Evolutionary conservation across 2,329 filamentous ascomycete genomes (phyloP), one percentile per base, ranked within the genome.

Genomic region (Colletotrichum sp.): DNA sequence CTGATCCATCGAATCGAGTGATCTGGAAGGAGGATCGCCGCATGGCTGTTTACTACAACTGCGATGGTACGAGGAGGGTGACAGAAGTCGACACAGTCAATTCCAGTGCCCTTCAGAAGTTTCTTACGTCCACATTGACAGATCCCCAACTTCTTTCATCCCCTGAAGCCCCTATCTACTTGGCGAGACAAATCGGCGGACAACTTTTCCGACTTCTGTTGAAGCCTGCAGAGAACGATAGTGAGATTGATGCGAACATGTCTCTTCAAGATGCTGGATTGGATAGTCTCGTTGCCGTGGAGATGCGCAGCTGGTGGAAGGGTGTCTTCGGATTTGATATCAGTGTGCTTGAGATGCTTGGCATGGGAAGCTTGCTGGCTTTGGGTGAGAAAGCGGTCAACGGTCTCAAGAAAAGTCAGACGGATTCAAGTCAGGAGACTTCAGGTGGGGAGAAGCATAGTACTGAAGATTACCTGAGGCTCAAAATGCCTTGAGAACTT

Each of bases 31-130:
- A 74, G 8, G 80, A 81, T n/a, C 52, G 60, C 2, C 78, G 80
- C 44, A 80, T 81, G 80, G 78, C 74, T 8, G 55, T 72, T 13
- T 81, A 80, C 49, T 78, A 78, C 64, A 81, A 79, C 71, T 52
- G 6, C 0, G 36, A 68, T 3, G 3, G 44, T 21, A 0, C 8
- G 44, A 52, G 44, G n/a, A 13, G 44, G 4, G 18, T 30, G 3
- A 34, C 39, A 5, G 63, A 26, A 9, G n/a, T 3, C 13, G 1
- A 21, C 2, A 10, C 21, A 5, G 76, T 93, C 6, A 52, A 52
- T 7, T 26, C 34, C 9, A 39, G 60, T 18, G 59, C 34, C 6
- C 28, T 77, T 7, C 32, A 52, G n/a, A 26, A 39, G 9, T 70
- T 77, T 21, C 30, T 75, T 9, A 64, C 44, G 1, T 52, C 49